phyloP scores from a whole-genome alignment of 768 basidiomycete species.

The Amanita molliuscula region DNA sequence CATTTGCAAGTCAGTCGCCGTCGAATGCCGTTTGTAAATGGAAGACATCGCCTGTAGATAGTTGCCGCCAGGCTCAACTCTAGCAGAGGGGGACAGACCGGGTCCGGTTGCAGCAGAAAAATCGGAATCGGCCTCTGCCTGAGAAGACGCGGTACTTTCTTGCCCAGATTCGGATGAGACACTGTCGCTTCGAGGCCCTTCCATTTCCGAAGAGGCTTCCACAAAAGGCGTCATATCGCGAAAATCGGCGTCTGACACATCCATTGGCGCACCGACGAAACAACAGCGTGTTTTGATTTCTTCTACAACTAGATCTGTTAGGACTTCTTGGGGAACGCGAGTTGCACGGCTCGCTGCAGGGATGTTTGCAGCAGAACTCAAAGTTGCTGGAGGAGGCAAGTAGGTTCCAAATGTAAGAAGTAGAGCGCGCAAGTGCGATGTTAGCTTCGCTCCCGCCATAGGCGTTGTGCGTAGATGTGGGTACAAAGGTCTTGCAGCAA shows the following conservation, averaged over 20 bases:
- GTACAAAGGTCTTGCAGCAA: conserved; percentile 78
- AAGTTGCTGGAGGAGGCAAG: conserved; percentile 67
- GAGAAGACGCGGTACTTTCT: conserved; percentile 39
- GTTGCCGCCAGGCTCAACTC: conserved; percentile 11
- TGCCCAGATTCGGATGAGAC: conserved; percentile 56
- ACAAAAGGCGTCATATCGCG: conserved; percentile 25
- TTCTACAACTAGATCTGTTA: conserved; percentile 76
- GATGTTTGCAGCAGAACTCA: conserved; percentile 53
- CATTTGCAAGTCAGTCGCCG: conserved; percentile 64
- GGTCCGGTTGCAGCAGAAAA: conserved; percentile 44
- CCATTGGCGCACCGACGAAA: conserved; percentile 67
- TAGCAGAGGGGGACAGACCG: conserved; percentile 18
- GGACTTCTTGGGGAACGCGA: conserved; percentile 67
- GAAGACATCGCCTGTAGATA: conserved; percentile 57
- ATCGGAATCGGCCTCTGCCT: conserved; percentile 40
- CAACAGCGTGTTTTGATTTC: conserved; percentile 86
- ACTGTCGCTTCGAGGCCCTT: conserved; percentile 33
- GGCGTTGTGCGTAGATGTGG: conserved; percentile 79
- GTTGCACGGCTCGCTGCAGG: conserved; percentile 52
- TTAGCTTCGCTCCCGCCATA: conserved; percentile 74
- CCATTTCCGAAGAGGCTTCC: conserved; percentile 21
- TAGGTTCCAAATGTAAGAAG: conserved; percentile 79
- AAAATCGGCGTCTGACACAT: conserved; percentile 20
- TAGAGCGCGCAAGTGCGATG: conserved; percentile 70
- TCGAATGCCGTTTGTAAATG: conserved; percentile 69